A percentile compares a stretch with the other conserved stretches of the same genome.
Conservation (phyloP, 331 rosid species). For the Spiraea crenata region DNA sequence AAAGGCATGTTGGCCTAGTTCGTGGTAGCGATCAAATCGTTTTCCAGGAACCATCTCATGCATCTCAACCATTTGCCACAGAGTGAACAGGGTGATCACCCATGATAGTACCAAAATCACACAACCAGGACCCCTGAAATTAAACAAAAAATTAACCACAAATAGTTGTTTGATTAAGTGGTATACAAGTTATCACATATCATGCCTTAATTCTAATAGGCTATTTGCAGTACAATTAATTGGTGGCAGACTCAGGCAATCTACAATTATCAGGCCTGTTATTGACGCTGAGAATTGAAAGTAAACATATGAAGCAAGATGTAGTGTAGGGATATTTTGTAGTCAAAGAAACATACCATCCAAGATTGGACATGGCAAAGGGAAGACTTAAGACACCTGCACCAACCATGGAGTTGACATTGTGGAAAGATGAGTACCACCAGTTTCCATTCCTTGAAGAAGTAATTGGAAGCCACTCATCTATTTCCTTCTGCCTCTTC, state of each 20-base stretch:
- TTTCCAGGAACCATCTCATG: constrained; percentile 79
- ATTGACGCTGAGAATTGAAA: too few relatives aligned
- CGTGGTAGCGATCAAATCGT: constrained; percentile 71
- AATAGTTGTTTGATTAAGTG: background rate
- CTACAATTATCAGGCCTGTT: too few relatives aligned
- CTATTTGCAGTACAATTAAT: too few relatives aligned
- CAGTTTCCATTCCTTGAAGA: constrained; percentile 78
- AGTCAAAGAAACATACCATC: constrained; percentile 44
- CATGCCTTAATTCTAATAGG: too few relatives aligned
- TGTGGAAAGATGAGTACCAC: constrained; percentile 92
- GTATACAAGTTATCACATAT: too few relatives aligned
- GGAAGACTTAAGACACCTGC: constrained; percentile 87
- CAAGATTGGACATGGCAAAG: constrained; percentile 59
- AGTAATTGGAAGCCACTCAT: constrained; percentile 83
- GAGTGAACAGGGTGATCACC: constrained; percentile 59
- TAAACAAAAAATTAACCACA: background rate
- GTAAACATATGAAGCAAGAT: too few relatives aligned
- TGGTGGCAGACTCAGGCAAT: too few relatives aligned
- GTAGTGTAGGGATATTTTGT: too few relatives aligned
- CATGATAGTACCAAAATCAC: constrained; percentile 53
- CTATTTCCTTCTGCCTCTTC: constrained; percentile 46
- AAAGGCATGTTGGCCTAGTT: constrained; percentile 67
- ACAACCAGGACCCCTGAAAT: constrained; percentile 71
- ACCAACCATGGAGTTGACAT: constrained; percentile 87
- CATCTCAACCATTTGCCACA: constrained; percentile 86